Evolutionary conservation across 2,329 filamentous ascomycete genomes (phyloP), one percentile per base, ranked within the genome.

Genomic region (Stemphylium vesicarium): DNA sequence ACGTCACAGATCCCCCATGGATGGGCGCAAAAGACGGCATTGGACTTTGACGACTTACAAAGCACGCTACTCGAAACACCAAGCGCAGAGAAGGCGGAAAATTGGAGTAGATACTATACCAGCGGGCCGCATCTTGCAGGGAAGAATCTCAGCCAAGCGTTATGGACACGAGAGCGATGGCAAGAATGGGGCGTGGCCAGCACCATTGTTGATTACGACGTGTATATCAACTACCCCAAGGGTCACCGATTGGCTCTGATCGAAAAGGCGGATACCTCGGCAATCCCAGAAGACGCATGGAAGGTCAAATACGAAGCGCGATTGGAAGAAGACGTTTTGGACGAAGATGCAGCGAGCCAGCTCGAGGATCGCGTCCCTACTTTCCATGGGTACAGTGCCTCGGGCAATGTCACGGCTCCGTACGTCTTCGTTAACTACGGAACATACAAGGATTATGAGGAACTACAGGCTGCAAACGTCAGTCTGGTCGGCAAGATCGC

Each of bases 351-450:
- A 3, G 96, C 92, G 0, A 92, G 87, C 15, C 84, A 86, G 18
- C 79, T 92, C 40, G 77, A 84, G 9, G 84, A 92, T 66, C 82
- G 91, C 26, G 84, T 98, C 20, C 92, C 94, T 1, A 94, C 89
- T 0, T 98, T 98, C 79, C 94, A 98, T 71, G 95, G 94, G 48
- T 98, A 97, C 75, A 96, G 92, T 4, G 92, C 92, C 4, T 93
- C 83, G 56, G 94, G 94, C 24, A 96, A 98, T 73, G 94, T 96
- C 42, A 97, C 94, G 0, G 92, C 86, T 2, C 85, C 86, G 12
- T 95, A 91, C 62, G 90, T 96, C 29, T 98, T 89, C 69, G 92
- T 91, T 72, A 97, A 97, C 76, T 96, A 95, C 69, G 94, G 93
- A 47, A 95, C 90, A 0, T 96, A 88, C 70, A 79, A 84, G 60